Conservation (phyloP, 352 stramenopile species). For the Thalassiosira gravida region DNA sequence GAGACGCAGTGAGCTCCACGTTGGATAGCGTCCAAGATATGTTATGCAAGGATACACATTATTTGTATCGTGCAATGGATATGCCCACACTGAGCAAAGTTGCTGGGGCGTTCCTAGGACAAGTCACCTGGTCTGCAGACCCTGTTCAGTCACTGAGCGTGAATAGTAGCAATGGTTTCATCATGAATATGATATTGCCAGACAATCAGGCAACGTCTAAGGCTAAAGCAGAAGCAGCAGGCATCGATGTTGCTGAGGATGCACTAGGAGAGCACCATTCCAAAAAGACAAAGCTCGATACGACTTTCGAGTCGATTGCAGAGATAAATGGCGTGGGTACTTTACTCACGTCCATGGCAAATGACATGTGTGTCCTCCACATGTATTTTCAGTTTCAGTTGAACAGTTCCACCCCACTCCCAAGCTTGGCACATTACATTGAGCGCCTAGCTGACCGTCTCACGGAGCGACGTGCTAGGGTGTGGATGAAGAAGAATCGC, state of each 20-base stretch:
- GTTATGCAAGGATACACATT: background rate
- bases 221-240: conserved; percentile 1
- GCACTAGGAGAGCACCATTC: background rate
- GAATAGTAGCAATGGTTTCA: background rate
- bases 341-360: background rate
- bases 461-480: background rate
- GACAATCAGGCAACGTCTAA: background rate
- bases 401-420: background rate
- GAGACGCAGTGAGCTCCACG: background rate
- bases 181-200: conserved; percentile 1
- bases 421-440: background rate
- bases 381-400: background rate
- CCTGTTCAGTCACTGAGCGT: background rate
- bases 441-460: background rate
- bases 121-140: background rate
- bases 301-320: background rate
- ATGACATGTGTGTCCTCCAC: background rate
- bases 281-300: conserved; percentile 9
- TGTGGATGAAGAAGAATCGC: conserved; percentile 3
- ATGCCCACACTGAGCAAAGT: background rate
- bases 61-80: background rate
- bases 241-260: background rate
- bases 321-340: background rate
- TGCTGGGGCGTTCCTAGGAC: background rate
- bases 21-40: background rate